Base-by-base conservation (phyloP, 345 rosid species). In the Hypericum androsaemum region DNA sequence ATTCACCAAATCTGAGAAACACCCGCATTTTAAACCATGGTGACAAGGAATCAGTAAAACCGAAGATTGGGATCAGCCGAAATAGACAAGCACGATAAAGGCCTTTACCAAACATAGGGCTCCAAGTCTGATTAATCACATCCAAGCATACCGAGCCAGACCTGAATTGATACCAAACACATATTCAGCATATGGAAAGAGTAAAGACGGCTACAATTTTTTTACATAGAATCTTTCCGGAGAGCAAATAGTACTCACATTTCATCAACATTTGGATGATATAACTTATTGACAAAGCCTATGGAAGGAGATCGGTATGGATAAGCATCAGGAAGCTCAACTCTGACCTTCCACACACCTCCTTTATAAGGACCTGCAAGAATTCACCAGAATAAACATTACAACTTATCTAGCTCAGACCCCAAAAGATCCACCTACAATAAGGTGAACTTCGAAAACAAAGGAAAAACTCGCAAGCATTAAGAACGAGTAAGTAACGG, bases 261-360 rank as follows among this genome's bases (percentile, higher is more conserved):
- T 72, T 94, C 99, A 77, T 94, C 99, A 36, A 94, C 95, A 70
- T 94, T 94, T 2, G 99, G 99, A 68, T 94, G 99, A 72, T 94
- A 88, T 48, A 94, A 88, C 69, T 86, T 94, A 69, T 88, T 88
- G 43, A 86, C 67, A 76, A 94, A 94, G 53, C 95, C 95, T 61
- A 94, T 72, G 22, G 99, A 94, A 37, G 99, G 99, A 64, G 99
- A 88, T 77, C 88, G 86, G 53, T 88, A 88, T 22, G 99, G 99
- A 80, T 94, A 94, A 73, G 97, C 97, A 79, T 88, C 97, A 7
- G 99, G 97, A 17, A 94, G 81, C 71, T 86, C 97, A 46, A 88
- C 99, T 74, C 87, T 83, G 73, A 94, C 77, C 87, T 72, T 94
- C 99, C 99, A 94, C 55, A 83, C 71, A 58, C 95, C 95, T 59